A percentile compares a stretch with the other conserved stretches of the same genome.
phyloP scores from a whole-genome alignment of 768 basidiomycete genomes.

The Artomyces pyxidatus region DNA sequence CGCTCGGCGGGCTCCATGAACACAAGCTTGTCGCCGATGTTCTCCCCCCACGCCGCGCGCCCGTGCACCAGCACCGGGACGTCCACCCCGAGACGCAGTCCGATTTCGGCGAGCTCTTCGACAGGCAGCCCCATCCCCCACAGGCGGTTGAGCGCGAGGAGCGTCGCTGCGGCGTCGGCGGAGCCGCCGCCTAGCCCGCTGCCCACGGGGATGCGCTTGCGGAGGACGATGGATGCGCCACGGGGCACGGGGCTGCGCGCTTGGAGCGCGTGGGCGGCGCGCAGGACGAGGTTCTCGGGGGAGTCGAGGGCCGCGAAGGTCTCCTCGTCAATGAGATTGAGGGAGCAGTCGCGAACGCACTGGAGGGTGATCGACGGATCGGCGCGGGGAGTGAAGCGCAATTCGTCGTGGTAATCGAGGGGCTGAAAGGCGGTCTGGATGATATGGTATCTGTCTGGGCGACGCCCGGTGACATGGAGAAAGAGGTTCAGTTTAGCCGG shows the following conservation, averaged over 20 bases:
- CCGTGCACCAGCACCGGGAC: neutral
- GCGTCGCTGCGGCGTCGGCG: conserved; percentile 4
- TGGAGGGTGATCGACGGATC: neutral
- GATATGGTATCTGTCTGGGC: conserved; percentile 1
- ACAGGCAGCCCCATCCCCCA: neutral
- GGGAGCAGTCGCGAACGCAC: neutral
- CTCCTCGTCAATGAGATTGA: neutral
- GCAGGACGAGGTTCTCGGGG: conserved; percentile 4
- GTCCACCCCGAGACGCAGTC: neutral
- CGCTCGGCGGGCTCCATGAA: neutral
- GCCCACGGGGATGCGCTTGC: conserved; percentile 5
- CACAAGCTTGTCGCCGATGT: neutral
- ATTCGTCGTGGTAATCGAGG: conserved; percentile 4
- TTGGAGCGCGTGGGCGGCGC: neutral
- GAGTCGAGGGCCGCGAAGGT: neutral
- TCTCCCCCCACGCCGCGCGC: conserved; percentile 2
- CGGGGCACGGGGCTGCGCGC: neutral
- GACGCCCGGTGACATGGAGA: conserved; percentile 2
- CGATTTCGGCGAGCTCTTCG: neutral
- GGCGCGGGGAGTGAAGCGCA: neutral
- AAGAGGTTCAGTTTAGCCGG: conserved; percentile 4
- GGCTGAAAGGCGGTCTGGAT: conserved; percentile 5
- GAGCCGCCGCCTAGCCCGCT: conserved; percentile 5
- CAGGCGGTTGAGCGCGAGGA: conserved; percentile 1
- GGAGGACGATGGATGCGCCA: conserved; percentile 2